A percentile compares a stretch with the other conserved stretches of the same genome.
These are phyloP conservation scores for Spizellomyces sp. DNA, from an alignment of 192 early-diverging fungal genomes.

Conservation along the genomic window DNA sequence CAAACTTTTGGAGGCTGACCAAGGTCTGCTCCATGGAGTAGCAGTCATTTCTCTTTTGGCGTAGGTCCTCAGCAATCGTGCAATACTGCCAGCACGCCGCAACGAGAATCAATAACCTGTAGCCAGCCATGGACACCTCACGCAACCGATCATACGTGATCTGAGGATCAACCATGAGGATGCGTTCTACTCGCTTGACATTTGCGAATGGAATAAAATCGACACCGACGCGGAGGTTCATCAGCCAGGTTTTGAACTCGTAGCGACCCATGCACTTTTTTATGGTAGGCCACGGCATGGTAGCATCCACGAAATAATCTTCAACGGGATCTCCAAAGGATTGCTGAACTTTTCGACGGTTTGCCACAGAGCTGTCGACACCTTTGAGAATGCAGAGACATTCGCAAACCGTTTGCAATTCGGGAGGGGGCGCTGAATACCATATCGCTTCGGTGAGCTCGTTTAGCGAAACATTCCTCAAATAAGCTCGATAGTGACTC, in stretches of 20 bases:
- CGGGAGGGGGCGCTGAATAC: slow-evolving; percentile 51
- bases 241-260: slow-evolving; percentile 54
- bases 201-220: slow-evolving; percentile 39
- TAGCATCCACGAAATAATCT: background rate
- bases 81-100: slow-evolving; percentile 59
- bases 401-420: slow-evolving; percentile 56
- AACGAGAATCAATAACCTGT: slow-evolving; percentile 54
- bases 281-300: slow-evolving; percentile 45
- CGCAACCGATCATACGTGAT: slow-evolving; percentile 58
- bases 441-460: slow-evolving; percentile 53
- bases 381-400: slow-evolving; percentile 52
- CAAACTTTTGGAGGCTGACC: background rate
- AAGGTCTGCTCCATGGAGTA: background rate
- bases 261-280: slow-evolving; percentile 48
- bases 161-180: slow-evolving; percentile 49
- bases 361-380: background rate
- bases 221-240: slow-evolving; percentile 39
- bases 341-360: background rate
- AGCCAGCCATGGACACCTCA: slow-evolving; percentile 49
- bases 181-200: slow-evolving; percentile 49
- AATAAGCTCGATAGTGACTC: slow-evolving; percentile 48
- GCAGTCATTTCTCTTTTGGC: background rate
- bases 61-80: slow-evolving; percentile 29
- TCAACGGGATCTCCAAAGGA: background rate
- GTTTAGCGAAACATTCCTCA: slow-evolving; percentile 37